Evolutionary conservation across 2,329 filamentous ascomycete species (phyloP).

Genomic region (Thielaviopsis populi): DNA sequence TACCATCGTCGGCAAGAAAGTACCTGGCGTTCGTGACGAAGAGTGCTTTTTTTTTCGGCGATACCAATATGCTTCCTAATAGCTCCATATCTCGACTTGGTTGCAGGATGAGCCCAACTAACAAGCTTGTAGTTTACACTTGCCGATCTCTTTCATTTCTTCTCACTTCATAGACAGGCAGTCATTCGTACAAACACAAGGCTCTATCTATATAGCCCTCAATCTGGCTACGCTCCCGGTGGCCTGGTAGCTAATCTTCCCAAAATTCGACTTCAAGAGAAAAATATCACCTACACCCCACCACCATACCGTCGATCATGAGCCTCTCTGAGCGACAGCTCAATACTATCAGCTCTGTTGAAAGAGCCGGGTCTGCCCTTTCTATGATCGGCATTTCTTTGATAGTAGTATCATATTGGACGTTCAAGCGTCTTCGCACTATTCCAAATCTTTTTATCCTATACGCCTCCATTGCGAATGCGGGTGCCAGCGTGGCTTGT

Average conservation of each 20-base stretch:
- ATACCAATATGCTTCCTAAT: background rate
- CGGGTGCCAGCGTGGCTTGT: constrained; percentile 48
- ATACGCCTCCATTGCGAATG: constrained; percentile 44
- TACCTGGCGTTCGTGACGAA: background rate
- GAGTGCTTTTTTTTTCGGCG: background rate
- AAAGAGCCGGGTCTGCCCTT: constrained; percentile 38
- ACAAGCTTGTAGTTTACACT: background rate
- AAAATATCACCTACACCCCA: too few species aligned
- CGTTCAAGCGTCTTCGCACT: constrained; percentile 38
- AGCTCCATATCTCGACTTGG: background rate
- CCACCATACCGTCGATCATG: constrained; percentile 17
- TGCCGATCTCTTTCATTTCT: background rate
- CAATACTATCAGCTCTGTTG: constrained; percentile 31
- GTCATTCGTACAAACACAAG: background rate
- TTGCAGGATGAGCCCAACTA: background rate
- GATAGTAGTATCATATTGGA: constrained; percentile 37
- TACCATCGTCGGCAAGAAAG: background rate
- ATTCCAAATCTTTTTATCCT: constrained; percentile 48
- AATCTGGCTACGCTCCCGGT: background rate
- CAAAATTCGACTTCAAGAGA: background rate
- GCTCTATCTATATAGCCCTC: background rate
- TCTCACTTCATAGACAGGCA: background rate
- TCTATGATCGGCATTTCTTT: constrained; percentile 36
- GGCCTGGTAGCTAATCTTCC: background rate
- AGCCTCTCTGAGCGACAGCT: constrained; percentile 26